These are phyloP conservation scores for Pseudogymnoascus sp. DNA, from an alignment of 2,329 filamentous ascomycete genomes.

Conservation along the genomic window DNA sequence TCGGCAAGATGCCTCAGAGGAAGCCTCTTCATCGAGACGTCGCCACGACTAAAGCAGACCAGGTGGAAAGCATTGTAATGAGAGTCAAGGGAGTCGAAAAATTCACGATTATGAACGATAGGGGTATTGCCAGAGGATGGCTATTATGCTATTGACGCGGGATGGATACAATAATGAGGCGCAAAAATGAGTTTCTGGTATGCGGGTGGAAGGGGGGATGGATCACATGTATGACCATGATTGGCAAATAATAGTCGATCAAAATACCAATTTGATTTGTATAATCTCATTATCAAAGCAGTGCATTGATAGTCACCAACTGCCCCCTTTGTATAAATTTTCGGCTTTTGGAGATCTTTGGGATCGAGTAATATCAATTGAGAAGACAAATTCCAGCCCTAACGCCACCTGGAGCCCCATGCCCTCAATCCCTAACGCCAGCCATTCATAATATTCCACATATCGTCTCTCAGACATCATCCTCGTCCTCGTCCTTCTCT, in stretches of 20 bases:
- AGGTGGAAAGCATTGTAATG: neutral
- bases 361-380: neutral
- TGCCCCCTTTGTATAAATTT: neutral
- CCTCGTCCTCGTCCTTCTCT: constrained; percentile 7
- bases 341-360: neutral
- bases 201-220: neutral
- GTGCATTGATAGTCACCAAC: neutral
- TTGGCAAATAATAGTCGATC: neutral
- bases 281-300: neutral
- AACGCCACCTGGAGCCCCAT: neutral
- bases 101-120: neutral
- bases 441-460: neutral
- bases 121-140: neutral
- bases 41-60: neutral
- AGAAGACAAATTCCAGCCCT: neutral
- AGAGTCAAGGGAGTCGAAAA: neutral
- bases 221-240: constrained; percentile 1
- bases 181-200: neutral
- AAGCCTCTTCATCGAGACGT: neutral
- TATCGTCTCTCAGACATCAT: neutral
- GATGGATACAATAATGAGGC: neutral
- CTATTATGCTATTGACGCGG: neutral
- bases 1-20: neutral
- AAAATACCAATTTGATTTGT: constrained; percentile 4
- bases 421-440: neutral